Evolutionary conservation across 805 yeast genomes (phyloP).

Genomic region (Sungouiozyma ichnusensis): DNA sequence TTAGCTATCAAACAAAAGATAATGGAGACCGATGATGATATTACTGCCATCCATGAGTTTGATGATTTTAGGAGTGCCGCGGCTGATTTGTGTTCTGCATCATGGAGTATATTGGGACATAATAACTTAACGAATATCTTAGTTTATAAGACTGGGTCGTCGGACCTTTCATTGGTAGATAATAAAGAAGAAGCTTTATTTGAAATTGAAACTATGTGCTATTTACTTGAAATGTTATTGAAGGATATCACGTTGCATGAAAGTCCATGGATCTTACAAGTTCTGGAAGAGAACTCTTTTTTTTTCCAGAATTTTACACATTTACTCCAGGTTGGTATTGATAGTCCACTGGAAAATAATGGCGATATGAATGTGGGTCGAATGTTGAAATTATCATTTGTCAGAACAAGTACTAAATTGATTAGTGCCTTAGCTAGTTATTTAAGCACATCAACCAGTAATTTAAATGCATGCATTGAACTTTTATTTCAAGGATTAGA

Average conservation of each 20-base stretch:
- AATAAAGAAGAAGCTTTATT: constrained; percentile 7
- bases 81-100: constrained; percentile 63
- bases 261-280: constrained; percentile 24
- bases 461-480: constrained; percentile 18
- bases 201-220: constrained; percentile 27
- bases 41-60: constrained; percentile 39
- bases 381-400: constrained; percentile 20
- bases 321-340: constrained; percentile 21
- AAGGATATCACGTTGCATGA: constrained; percentile 21
- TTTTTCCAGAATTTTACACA: constrained; percentile 17
- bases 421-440: constrained; percentile 24
- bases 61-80: constrained; percentile 60
- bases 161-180: constrained; percentile 5
- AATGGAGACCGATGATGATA: constrained; percentile 23
- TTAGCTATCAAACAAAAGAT: constrained; percentile 30
- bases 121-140: constrained; percentile 24
- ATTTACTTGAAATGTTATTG: constrained; percentile 18
- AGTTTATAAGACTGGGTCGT: constrained; percentile 18
- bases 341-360: constrained; percentile 8
- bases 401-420: constrained; percentile 21
- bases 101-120: constrained; percentile 55
- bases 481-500: constrained; percentile 23
- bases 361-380: constrained; percentile 7
- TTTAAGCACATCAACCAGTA: constrained; percentile 14
- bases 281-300: constrained; percentile 14